Evolutionary conservation across 2,329 filamentous ascomycete genomes (phyloP), one percentile per base, ranked within the genome.

Genomic region (Botrytis medusae): DNA sequence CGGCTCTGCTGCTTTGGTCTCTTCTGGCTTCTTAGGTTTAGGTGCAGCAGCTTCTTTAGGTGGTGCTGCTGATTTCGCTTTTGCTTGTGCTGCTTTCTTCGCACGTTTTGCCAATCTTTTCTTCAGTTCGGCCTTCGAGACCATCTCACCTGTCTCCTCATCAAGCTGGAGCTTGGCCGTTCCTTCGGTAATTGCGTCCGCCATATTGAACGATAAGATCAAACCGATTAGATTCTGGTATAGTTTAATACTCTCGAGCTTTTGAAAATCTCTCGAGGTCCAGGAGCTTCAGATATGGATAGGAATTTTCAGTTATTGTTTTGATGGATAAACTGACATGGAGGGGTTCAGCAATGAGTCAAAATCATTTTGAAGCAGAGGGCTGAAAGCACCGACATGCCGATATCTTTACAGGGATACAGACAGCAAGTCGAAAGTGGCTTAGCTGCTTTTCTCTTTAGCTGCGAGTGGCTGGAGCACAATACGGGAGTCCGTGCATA

Each of bases 131-230:
- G 85, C 86, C 81, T 89, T 90, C 65, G 88, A 89, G 60, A 90
- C 86, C 87, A 88, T 88, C 82, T 91, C 88, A n/a, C 88, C 88
- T 4, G 88, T 90, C 82, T 87, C 87, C 77, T 88, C 86, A 81
- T 91, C 88, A 51, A 90, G 85, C 80, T 88, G 84, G 61, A 90
- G 85, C 84, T 90, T 90, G 74, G 87, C 86, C 54, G 85, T 83
- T 69, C 81, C 82, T 74, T 80, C 81, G 44, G 78, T 76, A 51
- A 86, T 80, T 75, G 83, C 81, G 78, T 87, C 85, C 74, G 85
- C 83, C 86, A 87, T 87, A 5, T 18, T 71, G 46, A 32, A 44
- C 5, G 54, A 40, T 34, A 62, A 73, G 22, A 20, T 22, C 40
- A 40, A n/a, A 32, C 9, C 20, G 16, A 22, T 18, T 16, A 10